These are phyloP conservation scores for Trichoderma gamsii DNA, from an alignment of 495 filamentous ascomycete species.

Conservation along the genomic window DNA sequence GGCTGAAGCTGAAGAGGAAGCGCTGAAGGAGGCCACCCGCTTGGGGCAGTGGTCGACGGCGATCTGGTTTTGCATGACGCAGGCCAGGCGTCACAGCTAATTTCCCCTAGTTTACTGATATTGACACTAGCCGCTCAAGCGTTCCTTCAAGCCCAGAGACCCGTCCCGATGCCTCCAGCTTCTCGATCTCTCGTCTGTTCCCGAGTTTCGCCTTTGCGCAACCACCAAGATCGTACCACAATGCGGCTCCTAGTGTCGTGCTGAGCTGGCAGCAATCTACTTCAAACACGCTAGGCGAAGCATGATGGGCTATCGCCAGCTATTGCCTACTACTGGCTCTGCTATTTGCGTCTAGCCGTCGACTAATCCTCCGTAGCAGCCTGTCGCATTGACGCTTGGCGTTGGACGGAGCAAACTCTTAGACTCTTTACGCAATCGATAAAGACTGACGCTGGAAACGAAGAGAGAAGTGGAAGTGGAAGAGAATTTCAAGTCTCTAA, in stretches of 20 bases:
- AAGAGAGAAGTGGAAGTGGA: background rate
- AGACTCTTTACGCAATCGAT: no score
- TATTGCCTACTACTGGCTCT: background rate
- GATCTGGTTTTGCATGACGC: background rate
- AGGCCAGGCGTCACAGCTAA: background rate
- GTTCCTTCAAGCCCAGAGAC: no score
- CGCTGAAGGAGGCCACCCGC: background rate
- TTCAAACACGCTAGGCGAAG: background rate
- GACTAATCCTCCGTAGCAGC: background rate
- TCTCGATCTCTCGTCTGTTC: background rate
- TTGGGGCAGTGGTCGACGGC: background rate
- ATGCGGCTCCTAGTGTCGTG: background rate
- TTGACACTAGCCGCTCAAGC: no score
- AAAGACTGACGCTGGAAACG: background rate
- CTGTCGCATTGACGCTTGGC: background rate
- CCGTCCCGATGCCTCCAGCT: background rate
- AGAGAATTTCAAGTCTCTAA: background rate
- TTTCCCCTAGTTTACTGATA: background rate
- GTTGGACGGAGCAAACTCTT: background rate
- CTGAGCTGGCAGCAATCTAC: conserved; percentile 5
- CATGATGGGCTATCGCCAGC: background rate
- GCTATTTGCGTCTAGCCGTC: background rate
- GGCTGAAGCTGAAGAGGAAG: background rate
- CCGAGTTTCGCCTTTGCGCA: background rate
- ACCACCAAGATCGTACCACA: conserved; percentile 8